These are phyloP conservation scores for Pichia exigua DNA, from an alignment of 805 yeast species.

Conservation along the genomic window DNA sequence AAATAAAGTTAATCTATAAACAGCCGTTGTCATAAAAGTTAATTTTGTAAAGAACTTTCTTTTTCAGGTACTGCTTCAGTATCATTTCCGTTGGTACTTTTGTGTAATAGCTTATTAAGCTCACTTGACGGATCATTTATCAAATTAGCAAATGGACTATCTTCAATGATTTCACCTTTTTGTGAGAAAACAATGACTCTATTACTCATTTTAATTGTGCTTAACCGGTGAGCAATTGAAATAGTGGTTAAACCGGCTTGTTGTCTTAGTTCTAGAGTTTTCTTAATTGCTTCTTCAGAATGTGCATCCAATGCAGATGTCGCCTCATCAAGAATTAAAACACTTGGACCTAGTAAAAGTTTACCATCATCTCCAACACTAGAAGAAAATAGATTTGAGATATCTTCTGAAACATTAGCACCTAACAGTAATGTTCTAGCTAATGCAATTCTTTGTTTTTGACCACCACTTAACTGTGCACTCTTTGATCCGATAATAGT, in stretches of 20 bases:
- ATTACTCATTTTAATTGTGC: conserved; percentile 79
- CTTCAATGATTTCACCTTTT: conserved; percentile 66
- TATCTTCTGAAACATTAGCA: conserved; percentile 13
- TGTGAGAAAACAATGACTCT: conserved; percentile 68
- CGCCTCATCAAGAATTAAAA: conserved; percentile 87
- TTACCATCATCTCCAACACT: conserved; percentile 20
- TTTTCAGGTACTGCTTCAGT: conserved; percentile 17
- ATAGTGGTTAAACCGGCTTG: conserved; percentile 61
- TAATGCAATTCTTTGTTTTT: conserved; percentile 84
- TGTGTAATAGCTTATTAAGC: conserved; percentile 35
- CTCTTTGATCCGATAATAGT: conserved; percentile 85
- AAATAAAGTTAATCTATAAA: not conserved
- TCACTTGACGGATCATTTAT: conserved; percentile 37
- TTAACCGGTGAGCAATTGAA: conserved; percentile 84
- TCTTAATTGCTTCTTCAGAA: conserved; percentile 78
- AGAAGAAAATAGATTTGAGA: conserved; percentile 7
- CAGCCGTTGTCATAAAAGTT: not conserved
- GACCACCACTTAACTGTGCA: conserved; percentile 89
- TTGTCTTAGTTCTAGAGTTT: conserved; percentile 52
- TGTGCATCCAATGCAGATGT: conserved; percentile 90
- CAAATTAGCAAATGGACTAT: conserved; percentile 52
- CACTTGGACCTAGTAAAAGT: conserved; percentile 46
- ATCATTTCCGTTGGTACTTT: conserved; percentile 22
- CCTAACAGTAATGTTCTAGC: conserved; percentile 74
- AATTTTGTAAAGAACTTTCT: not conserved